Base-by-base conservation (phyloP, 129 eudicot species). In the Lonicera japonica region DNA sequence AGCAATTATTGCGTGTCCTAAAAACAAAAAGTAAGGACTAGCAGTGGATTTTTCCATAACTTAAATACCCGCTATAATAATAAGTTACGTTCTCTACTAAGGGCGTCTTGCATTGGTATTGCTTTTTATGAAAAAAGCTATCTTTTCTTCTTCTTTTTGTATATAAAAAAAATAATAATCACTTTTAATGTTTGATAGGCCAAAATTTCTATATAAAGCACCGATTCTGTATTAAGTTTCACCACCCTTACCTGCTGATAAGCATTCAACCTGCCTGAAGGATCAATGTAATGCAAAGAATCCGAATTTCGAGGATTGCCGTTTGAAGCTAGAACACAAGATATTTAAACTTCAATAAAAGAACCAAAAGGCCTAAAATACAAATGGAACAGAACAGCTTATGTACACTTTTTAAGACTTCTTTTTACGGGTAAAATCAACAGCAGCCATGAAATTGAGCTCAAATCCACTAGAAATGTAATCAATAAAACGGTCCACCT, bases 381-480 rank as follows among this genome's bases (percentile, higher is more conserved):
- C 11, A 29, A 23, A 41, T 56, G 63, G 17, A 21, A 72, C 39
- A 3, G 17, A 40, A 5, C 21, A 14, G 18, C 60, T 55, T 58
- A 58, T 69, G 40, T 14, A 21, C 8, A 24, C 29, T 14, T 6
- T 25, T 20, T 18, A 21, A 38, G 47, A 51, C 51, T 11, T 21
- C 56, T n/a, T n/a, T n/a, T 21, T 66, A 83, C 99, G 96, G 14
- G 99, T 94, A 72, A 88, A 94, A 78, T 94, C 99, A 76, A 94
- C 83, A 58, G 96, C 99, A 71, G 88, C 99, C 99, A 92, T 85
- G 67, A 88, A 92, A 78, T 83, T 92, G 25, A 92, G 95, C 68
- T 94, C 96, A 64, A 82, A 94, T 23, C 99, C 99, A 54, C 95
- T 85, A 24, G 99, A 94, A 55, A 94, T 79, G 62, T 88, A 94